Base-by-base conservation (phyloP, 2,329 filamentous ascomycete species). In the Diaporthe destruens region DNA sequence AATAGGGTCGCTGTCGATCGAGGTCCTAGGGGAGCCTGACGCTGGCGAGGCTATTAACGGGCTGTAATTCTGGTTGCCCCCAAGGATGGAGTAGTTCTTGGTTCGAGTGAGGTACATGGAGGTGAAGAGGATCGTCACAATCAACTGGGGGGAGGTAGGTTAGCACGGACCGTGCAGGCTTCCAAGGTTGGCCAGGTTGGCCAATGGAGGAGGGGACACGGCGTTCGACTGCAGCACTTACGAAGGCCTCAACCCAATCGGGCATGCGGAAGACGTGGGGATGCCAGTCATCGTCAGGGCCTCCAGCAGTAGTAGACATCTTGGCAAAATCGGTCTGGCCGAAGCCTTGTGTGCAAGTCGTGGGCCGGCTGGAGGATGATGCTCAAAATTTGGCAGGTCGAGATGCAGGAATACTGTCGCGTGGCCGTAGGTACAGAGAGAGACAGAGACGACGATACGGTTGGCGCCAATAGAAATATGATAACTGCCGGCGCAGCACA, bases 41-140 rank as follows among this genome's bases (percentile, higher is more conserved):
- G 72, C 54, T 16, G 73, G 74, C 3, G 74, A 75, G 44, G 63
- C 71, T 65, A 44, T 54, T 18, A 74, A 44, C 8, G 69, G 55
- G 14, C 42, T 53, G 25, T 74, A 75, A 51, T 44, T 61, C 57
- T 72, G 71, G 53, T 67, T 69, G 72, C 44, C 63, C 29, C 66
- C 74, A 66, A 81, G 75, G n/a, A 82, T 77, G 29, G 81, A 80
- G 72, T 79, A 83, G 73, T 80, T 79, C 59, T 77, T 81, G 25
- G 79, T 77, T 54, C 81, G 78, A 25, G 81, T 82, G n/a, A 81
- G 73, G 73, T 79, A 82, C 81, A 83, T 81, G 69, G 81, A 80
- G 12, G 79, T 77, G 65, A 82, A 76, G 68, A 83, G 80, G 54
- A 83, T 81, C 18, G 77, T 74, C n/a, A 83, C 78, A 63, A 83